A percentile compares a stretch with the other conserved stretches of the same genome.
Conservation (phyloP, 257 asterid species). For the Solanum sejunctum region DNA sequence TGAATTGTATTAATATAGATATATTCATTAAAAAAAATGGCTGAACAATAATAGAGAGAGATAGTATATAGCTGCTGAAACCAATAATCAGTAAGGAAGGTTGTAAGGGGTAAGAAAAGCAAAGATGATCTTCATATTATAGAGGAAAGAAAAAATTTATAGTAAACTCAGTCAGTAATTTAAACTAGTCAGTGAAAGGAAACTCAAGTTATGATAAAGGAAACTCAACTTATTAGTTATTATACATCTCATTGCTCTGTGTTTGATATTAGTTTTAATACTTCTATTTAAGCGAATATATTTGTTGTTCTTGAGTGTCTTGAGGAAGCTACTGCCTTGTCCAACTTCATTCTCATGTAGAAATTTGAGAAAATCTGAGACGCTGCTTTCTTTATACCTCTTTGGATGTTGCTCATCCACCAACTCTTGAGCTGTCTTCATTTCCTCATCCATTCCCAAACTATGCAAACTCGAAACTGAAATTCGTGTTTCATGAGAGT, state of each 20-base stretch:
- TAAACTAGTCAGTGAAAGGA: neutral
- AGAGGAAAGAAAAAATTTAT: too few species aligned
- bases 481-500: conserved; percentile 15
- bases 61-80: too few species aligned
- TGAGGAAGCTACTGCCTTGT: conserved; percentile 20
- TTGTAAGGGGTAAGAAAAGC: too few species aligned
- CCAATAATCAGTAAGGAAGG: too few species aligned
- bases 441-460: conserved; percentile 32
- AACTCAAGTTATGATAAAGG: neutral
- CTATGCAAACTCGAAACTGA: conserved; percentile 37
- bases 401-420: conserved; percentile 16
- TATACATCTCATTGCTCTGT: neutral
- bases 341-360: conserved; percentile 23
- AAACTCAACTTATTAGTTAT: neutral
- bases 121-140: too few species aligned
- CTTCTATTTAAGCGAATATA: neutral
- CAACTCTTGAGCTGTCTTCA: conserved; percentile 22
- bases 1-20: too few species aligned
- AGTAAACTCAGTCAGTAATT: too few species aligned
- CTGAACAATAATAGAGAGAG: too few species aligned
- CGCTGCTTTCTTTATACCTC: neutral
- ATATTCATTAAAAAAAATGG: too few species aligned
- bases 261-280: neutral
- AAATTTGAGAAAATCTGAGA: conserved; percentile 6
- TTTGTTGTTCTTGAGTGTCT: conserved; percentile 11